phyloP scores from a whole-genome alignment of 345 rosid species.

The Adansonia digitata region DNA sequence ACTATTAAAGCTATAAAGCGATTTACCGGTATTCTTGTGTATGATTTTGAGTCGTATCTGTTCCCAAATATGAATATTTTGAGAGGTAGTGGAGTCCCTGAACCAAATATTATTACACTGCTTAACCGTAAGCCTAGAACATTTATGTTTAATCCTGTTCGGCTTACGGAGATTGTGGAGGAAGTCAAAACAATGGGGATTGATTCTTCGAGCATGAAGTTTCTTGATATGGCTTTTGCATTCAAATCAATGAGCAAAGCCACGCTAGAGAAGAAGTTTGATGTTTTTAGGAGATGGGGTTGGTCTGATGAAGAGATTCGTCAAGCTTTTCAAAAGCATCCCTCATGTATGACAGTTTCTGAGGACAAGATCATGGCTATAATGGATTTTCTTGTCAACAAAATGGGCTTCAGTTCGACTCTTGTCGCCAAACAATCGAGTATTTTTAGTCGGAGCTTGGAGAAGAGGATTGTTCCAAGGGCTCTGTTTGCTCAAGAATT shows the following conservation, averaged over 20 bases:
- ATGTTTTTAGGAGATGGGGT: constrained; percentile 14
- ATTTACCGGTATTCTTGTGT: not conserved
- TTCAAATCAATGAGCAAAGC: constrained; percentile 10
- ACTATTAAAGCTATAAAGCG: not conserved
- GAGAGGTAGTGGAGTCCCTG: constrained; percentile 18
- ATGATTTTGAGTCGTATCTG: not conserved
- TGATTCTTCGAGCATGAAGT: constrained; percentile 7
- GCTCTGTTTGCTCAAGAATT: constrained; percentile 7
- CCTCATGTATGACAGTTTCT: constrained; percentile 6
- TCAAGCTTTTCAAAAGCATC: constrained; percentile 4
- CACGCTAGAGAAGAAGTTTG: constrained; percentile 21
- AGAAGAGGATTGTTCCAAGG: constrained; percentile 24
- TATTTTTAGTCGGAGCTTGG: constrained; percentile 6
- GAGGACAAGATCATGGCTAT: constrained; percentile 15
- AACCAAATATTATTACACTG: not conserved
- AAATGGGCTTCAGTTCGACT: constrained; percentile 10
- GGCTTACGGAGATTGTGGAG: constrained; percentile 13
- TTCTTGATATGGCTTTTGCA: constrained; percentile 1
- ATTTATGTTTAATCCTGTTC: not conserved
- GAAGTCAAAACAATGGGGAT: constrained; percentile 19
- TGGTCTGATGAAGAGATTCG: constrained; percentile 18
- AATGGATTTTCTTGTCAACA: constrained; percentile 24
- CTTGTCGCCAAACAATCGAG: not conserved
- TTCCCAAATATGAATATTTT: constrained; percentile 3
- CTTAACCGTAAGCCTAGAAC: not conserved